phyloP scores from a whole-genome alignment of 1,284 basidiomycete species.

The Athelia sp. region DNA sequence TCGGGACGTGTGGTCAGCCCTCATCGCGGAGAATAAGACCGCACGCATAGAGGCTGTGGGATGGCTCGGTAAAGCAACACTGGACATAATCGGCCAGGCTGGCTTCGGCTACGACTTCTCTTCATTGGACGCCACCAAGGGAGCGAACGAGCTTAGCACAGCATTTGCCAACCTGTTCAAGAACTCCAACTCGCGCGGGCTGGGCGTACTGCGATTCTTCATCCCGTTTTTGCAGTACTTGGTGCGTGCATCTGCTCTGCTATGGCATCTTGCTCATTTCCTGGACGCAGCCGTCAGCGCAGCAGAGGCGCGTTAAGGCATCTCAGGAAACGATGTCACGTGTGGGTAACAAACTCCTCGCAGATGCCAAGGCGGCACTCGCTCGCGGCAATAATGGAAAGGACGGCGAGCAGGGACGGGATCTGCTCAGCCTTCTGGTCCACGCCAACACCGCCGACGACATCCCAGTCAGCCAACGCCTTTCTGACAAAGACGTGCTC shows the following conservation, averaged over 20 bases:
- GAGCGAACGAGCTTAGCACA: slow-evolving; percentile 11
- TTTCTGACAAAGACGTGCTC: slow-evolving; percentile 15
- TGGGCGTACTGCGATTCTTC: too few species aligned
- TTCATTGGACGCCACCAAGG: slow-evolving; percentile 8
- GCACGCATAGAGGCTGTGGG: slow-evolving; percentile 10
- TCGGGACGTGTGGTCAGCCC: background rate
- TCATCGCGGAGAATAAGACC: background rate
- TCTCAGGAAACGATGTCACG: background rate
- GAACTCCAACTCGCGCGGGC: too few species aligned
- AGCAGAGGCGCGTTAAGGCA: background rate
- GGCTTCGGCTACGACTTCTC: slow-evolving; percentile 47
- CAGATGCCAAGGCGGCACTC: background rate
- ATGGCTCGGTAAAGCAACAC: slow-evolving; percentile 12
- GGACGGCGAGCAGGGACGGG: background rate
- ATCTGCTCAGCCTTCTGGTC: background rate
- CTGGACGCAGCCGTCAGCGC: background rate
- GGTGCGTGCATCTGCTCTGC: too few species aligned
- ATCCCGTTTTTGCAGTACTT: too few species aligned
- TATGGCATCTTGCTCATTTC: too few species aligned
- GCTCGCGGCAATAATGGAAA: slow-evolving; percentile 1
- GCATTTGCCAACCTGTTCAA: slow-evolving; percentile 3
- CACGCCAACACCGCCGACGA: background rate
- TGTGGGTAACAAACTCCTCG: background rate
- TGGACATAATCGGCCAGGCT: slow-evolving; percentile 16
- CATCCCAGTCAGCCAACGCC: background rate